Conservation (phyloP, 140 eudicot species). For the Oenanthe javanica region DNA sequence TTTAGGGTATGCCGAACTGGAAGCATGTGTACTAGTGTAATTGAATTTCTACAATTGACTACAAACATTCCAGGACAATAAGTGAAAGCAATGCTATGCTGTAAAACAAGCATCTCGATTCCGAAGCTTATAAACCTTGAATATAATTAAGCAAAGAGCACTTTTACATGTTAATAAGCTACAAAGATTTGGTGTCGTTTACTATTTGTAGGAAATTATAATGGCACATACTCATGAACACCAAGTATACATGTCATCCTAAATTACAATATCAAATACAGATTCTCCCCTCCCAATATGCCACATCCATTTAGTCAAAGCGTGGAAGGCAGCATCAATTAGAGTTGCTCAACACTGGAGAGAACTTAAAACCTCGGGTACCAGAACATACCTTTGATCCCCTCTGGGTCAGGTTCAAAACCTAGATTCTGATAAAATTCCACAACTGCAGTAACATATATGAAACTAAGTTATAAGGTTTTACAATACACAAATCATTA, state of each 20-base stretch:
- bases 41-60: too few relatives aligned
- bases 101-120: too few relatives aligned
- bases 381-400: conserved; percentile 99
- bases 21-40: too few relatives aligned
- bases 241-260: not conserved
- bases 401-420: conserved; percentile 95
- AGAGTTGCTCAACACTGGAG: not conserved
- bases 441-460: conserved; percentile 59
- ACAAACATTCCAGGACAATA: not conserved
- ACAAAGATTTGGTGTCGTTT: not conserved
- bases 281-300: not conserved
- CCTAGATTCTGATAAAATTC: conserved; percentile 86
- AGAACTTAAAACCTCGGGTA: conserved; percentile 61
- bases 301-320: not conserved
- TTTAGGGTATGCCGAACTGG: not conserved
- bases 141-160: not conserved
- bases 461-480: not conserved
- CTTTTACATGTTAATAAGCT: not conserved
- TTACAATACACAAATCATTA: not conserved
- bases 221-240: not conserved
- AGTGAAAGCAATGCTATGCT: not conserved
- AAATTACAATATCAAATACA: not conserved
- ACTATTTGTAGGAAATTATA: too few relatives aligned
- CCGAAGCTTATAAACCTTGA: too few relatives aligned
- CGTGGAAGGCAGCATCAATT: not conserved